These are phyloP conservation scores for Bombardia bombarda DNA, from an alignment of 495 filamentous ascomycete genomes.

Conservation along the genomic window DNA sequence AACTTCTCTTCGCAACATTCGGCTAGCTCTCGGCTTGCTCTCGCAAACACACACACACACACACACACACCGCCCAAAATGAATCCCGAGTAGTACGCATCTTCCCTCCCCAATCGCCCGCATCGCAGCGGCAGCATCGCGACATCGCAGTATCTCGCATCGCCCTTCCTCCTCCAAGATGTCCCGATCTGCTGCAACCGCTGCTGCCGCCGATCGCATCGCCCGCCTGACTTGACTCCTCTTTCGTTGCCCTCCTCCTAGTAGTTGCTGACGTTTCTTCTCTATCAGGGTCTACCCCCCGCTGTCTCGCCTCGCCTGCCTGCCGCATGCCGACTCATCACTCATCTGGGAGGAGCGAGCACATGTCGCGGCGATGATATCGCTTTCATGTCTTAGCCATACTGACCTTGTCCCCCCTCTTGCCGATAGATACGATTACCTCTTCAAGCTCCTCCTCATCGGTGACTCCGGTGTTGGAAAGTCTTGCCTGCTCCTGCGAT, in stretches of 20 bases:
- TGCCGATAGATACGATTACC: conserved; percentile 93
- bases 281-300: conserved; percentile 19
- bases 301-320: conserved; percentile 2
- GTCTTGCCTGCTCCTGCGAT: conserved; percentile 94
- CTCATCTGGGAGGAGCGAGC: not conserved
- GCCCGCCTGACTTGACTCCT: not conserved
- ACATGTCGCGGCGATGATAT: too few relatives aligned
- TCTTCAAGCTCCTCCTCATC: conserved; percentile 99
- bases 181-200: too few relatives aligned
- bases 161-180: too few relatives aligned
- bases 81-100: conserved; percentile 90
- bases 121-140: too few relatives aligned
- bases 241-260: not conserved
- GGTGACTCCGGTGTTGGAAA: conserved; percentile 99
- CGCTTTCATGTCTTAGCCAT: not conserved
- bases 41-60: too few relatives aligned
- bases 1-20: too few relatives aligned
- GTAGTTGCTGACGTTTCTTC: conserved; percentile 7
- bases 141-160: too few relatives aligned
- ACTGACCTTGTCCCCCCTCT: conserved; percentile 6
- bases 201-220: too few relatives aligned
- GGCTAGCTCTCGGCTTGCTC: too few relatives aligned
- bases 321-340: not conserved
- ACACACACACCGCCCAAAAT: conserved; percentile 45
- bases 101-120: conserved; percentile 4